Base-by-base conservation (phyloP, 2,329 filamentous ascomycete genomes). In the Cladophialophora carrionii region DNA sequence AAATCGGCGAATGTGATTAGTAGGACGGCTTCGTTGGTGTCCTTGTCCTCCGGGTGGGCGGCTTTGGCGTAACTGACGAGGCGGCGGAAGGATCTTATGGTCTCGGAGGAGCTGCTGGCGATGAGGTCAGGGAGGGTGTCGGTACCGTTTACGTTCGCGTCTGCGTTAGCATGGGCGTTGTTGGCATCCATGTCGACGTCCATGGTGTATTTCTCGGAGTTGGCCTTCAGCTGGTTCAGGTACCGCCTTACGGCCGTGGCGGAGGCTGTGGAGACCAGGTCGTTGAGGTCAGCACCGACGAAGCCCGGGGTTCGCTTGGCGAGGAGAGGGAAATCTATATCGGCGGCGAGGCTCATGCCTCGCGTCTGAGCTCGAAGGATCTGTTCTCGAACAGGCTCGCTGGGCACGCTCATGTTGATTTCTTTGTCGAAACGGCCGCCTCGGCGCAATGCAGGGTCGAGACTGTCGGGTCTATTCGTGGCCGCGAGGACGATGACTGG, bases 261-360 rank as follows among this genome's bases (percentile, higher is more conserved):
- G 4, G 86, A 86, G 3, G 87, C 87, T 59, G 88, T 88, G 48
- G 85, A 85, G 3, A 88, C 87, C 2, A 90, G 78, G 72, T 89
- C 89, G 68, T 90, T 87, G 3, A 99, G 80, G 80, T 99, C 95
- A 5, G 91, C 91, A 10, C 93, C 94, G 0, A 99, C 94, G 71
- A 95, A 99, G 1, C 95, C 95, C 5, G 95, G 91, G 0, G 94
- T 98, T 71, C 88, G 83, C 72, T 91, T 93, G 5, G 94, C 92
- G 3, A 99, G 81, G 17, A 84, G 80, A 29, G 80, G 79, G 71
- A 94, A 90, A 74, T 96, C 86, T 22, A 98, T 85, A 66, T 92
- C 87, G 3, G 85, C 82, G 0, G 86, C 82, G 7, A 96, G 76
- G 0, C 80, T 80, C 70, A 88, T 84, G 62, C 88, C 85, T 61